Percentiles rank a stretch among this genome's conserved stretches.
Evolutionary conservation across 495 filamentous ascomycete genomes (phyloP).

Genomic region (Penicillium simplicissimum): DNA sequence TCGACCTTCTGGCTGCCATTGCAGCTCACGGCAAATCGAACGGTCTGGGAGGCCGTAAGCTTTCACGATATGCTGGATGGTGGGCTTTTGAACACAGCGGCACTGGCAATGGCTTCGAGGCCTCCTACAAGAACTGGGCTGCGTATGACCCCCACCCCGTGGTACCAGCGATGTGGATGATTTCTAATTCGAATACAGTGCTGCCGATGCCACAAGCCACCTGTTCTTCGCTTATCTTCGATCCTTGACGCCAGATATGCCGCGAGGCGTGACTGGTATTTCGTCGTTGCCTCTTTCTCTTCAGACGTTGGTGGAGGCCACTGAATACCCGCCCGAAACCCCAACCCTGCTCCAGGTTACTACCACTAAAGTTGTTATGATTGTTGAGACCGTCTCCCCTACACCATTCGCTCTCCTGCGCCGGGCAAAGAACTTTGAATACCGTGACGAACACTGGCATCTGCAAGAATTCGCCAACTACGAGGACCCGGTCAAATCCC

Average conservation of each 20-base stretch:
- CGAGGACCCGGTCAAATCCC: constrained; percentile 82
- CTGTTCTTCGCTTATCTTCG: constrained; percentile 97
- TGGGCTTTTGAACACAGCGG: constrained; percentile 96
- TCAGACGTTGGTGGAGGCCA: constrained; percentile 84
- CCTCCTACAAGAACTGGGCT: constrained; percentile 86
- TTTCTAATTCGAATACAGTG: constrained; percentile 52
- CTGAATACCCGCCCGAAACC: constrained; percentile 88
- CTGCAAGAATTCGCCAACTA: constrained; percentile 81
- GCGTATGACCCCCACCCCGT: constrained; percentile 41
- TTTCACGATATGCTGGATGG: constrained; percentile 95
- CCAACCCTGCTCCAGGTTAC: constrained; percentile 75
- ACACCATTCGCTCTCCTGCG: constrained; percentile 91
- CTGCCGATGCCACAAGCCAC: constrained; percentile 93
- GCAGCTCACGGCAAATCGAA: constrained; percentile 87
- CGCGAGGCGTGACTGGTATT: constrained; percentile 69
- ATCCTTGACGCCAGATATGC: constrained; percentile 77
- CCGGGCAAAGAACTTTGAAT: constrained; percentile 92
- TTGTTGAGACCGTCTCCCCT: constrained; percentile 92
- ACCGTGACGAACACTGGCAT: constrained; percentile 81
- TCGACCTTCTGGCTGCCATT: constrained; percentile 85
- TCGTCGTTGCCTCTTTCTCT: constrained; percentile 85
- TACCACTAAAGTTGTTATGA: constrained; percentile 91
- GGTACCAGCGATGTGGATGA: not conserved
- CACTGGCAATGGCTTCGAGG: constrained; percentile 86
- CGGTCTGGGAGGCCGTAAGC: constrained; percentile 88